Base-by-base conservation (phyloP, 352 stramenopile species). In the Globisporangium abappressorium region DNA sequence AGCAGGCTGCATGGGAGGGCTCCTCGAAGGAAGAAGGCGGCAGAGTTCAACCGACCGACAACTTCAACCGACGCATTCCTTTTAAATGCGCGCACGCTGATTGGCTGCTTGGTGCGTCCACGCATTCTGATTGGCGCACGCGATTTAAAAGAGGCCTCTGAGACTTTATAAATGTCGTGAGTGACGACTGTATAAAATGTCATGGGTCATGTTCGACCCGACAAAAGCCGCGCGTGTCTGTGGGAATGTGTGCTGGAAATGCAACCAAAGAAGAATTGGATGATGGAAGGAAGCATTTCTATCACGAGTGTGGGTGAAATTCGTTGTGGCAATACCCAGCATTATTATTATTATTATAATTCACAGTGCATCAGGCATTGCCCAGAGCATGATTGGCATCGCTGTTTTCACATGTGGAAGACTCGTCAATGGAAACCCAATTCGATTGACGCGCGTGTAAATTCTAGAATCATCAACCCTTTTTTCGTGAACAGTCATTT, bases 61-160 rank as follows among this genome's bases (percentile, higher is more conserved):
- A 79, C 72, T 79, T 79, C 73, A 79, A 79, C 66, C 46, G 55
- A 24, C 47, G 33, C n/a, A 55, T 66, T 53, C 43, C 12, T 62
- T 71, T 79, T 74, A 79, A 79, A 79, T 72, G 33, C 22, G 53
- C 28, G 51, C 34, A 0, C 1, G 36, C 0, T 62, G 63, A 76
- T 79, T 79, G 73, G 73, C 57, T 61, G 43, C 0, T 2, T 24
- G 43, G 2, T 22, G 43, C 18, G 12, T 51, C 15, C 6, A 20
- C 6, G 6, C 18, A 24, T 24, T 24, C 43, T 51, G 43, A 51
- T 51, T 51, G 43, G 43, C 7, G 5, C 6, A 9, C 3, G 15
- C 6, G 18, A 51, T 22, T 51, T 51, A 51, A 51, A 51, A 51
- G 43, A 1, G 7, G 3, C 43, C 43, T 51, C 0, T 11, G 18